Conservation (phyloP, 2,329 filamentous ascomycete genomes). For the Stagonosporopsis cucurbitacearum region DNA sequence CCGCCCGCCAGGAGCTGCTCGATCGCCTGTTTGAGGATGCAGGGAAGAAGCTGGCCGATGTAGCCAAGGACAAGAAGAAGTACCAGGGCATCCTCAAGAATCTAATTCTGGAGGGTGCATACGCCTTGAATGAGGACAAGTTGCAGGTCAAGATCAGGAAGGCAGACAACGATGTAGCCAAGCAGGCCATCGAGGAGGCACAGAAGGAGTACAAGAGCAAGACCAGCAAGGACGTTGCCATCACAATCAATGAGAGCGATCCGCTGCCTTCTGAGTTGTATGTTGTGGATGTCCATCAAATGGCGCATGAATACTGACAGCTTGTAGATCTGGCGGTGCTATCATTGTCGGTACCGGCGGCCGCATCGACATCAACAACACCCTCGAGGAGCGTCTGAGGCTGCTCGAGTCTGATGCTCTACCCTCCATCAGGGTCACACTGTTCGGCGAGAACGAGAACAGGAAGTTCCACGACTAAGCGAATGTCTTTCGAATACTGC, state of each 20-base stretch:
- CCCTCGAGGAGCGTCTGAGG: slow-evolving; percentile 87
- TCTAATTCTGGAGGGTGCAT: slow-evolving; percentile 86
- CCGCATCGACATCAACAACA: slow-evolving; percentile 99
- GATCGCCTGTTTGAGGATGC: slow-evolving; percentile 87
- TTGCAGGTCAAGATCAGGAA: slow-evolving; percentile 77
- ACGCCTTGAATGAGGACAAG: slow-evolving; percentile 82
- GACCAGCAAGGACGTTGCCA: slow-evolving; percentile 70
- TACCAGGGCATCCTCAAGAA: slow-evolving; percentile 80
- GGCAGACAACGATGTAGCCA: slow-evolving; percentile 76
- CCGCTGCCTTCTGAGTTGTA: slow-evolving; percentile 83
- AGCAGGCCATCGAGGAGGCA: slow-evolving; percentile 79
- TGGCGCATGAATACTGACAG: slow-evolving; percentile 14
- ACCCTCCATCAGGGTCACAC: slow-evolving; percentile 79
- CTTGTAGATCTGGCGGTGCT: slow-evolving; percentile 78
- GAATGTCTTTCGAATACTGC: not conserved
- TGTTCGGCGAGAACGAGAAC: slow-evolving; percentile 96
- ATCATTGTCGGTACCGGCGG: slow-evolving; percentile 80
- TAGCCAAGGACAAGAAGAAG: slow-evolving; percentile 72
- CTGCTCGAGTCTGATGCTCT: slow-evolving; percentile 85
- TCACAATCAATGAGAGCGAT: slow-evolving; percentile 78
- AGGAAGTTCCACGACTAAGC: slow-evolving; percentile 89
- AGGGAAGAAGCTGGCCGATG: slow-evolving; percentile 71
- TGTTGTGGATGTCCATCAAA: slow-evolving; percentile 47
- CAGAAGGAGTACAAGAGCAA: slow-evolving; percentile 84
- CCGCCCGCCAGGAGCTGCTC: slow-evolving; percentile 86